Evolutionary conservation across 1,284 basidiomycete genomes (phyloP).

Genomic region (Rhodotorula glutinis): DNA sequence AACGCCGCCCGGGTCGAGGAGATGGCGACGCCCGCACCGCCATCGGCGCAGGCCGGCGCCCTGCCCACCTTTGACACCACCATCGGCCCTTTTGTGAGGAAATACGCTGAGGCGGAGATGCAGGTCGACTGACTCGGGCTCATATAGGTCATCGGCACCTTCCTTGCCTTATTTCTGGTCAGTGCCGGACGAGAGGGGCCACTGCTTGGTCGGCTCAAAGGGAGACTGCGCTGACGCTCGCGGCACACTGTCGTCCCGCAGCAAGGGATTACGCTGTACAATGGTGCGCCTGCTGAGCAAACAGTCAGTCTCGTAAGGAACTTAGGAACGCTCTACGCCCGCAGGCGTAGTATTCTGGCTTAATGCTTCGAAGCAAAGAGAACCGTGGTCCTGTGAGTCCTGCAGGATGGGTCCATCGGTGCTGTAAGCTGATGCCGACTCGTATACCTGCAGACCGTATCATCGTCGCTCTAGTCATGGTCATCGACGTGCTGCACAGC

Average conservation of each 20-base stretch:
- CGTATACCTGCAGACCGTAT: background rate
- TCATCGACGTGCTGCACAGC: constrained; percentile 8
- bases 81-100: background rate
- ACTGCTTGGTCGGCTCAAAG: too few relatives aligned
- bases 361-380: constrained; percentile 1
- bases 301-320: background rate
- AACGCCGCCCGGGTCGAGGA: background rate
- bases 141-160: constrained; percentile 16
- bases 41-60: background rate
- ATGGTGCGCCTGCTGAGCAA: background rate
- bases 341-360: constrained; percentile 12
- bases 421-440: background rate
- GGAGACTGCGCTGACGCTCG: background rate
- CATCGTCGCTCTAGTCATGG: constrained; percentile 5
- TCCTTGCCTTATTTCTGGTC: constrained; percentile 17
- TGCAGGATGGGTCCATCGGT: background rate
- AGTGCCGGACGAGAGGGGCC: background rate
- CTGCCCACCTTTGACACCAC: background rate
- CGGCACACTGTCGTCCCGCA: background rate
- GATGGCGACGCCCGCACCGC: background rate
- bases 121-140: background rate
- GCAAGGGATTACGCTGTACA: constrained; percentile 26
- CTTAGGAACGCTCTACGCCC: background rate
- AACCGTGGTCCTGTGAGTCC: constrained; percentile 20
- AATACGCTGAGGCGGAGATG: background rate